phyloP scores from a whole-genome alignment of 371 early-diverging fungal species.

The Entomophthora muscae region DNA sequence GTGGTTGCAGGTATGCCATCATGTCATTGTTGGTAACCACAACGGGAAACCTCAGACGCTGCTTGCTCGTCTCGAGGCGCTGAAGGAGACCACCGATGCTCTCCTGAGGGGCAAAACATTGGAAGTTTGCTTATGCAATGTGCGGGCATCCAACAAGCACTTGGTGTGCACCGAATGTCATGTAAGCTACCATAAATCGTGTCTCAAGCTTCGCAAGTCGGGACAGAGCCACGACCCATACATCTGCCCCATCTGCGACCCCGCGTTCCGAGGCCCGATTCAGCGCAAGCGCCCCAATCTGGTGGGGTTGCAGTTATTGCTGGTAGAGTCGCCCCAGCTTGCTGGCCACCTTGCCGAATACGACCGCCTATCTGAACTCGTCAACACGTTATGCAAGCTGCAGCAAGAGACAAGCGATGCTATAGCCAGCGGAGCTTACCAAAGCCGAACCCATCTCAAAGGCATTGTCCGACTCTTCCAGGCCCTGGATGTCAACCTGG shows the following conservation, averaged over 20 bases:
- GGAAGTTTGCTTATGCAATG: background rate
- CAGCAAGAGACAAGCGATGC: background rate
- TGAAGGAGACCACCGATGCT: background rate
- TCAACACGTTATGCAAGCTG: background rate
- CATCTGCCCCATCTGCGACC: constrained; percentile 7
- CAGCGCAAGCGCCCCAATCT: constrained; percentile 2
- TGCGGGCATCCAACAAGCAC: background rate
- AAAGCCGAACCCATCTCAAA: background rate
- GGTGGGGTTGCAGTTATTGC: background rate
- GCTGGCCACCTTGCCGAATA: background rate
- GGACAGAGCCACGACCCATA: background rate
- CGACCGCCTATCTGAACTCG: background rate
- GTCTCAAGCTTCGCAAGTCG: background rate
- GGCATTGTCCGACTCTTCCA: background rate
- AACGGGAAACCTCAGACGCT: background rate
- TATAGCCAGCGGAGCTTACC: background rate
- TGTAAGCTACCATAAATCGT: constrained; percentile 2
- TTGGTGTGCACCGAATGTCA: background rate
- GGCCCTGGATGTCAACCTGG: background rate
- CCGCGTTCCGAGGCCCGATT: background rate
- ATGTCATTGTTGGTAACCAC: background rate
- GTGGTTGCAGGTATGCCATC: constrained; percentile 1
- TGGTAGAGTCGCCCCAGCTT: background rate
- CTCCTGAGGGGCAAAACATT: background rate
- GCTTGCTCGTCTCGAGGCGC: background rate